Evolutionary conservation across 345 rosid species (phyloP), one percentile per base, ranked within the genome.

Genomic region (Passiflora organensis): DNA sequence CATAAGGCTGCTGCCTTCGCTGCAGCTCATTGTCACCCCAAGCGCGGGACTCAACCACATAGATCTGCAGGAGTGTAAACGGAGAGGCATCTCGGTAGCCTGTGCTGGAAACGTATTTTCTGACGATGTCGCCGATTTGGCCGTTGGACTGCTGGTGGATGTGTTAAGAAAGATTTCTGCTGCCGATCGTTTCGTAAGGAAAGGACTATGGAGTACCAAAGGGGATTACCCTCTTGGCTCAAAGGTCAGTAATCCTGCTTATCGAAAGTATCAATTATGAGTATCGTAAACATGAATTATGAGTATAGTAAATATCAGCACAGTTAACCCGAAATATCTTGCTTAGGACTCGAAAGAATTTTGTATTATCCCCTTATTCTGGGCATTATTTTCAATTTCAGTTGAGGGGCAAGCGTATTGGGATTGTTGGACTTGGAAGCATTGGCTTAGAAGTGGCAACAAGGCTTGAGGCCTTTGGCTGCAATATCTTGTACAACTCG

Each of bases 171-270:
- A 42, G 43, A 56, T 64, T 13, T 56, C 46, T 8, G 62, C 62
- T 24, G 22, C 21, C 1, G 49, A 64, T 56, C 44, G 57, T 13
- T 56, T 32, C 20, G 69, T 56, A 0, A 49, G 45, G 10, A 43
- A 36, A 20, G 53, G 53, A 1, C 11, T 17, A n/a, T 58, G 53
- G 46, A 4, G 50, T 41, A 21, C 46, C 13, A 44, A 14, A 0
- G 84, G 80, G 4, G 77, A 60, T 15, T 81, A 49, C 37, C 71
- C 66, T 5, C 76, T 75, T 6, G 79, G 77, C 0, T 53, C 41
- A 17, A 86, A 83, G 87, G 95, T 83, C 16, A 25, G 19, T 11
- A 18, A 37, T 11, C 17, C 15, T n/a, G n/a, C n/a, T n/a, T n/a
- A n/a, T n/a, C n/a, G n/a, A n/a, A n/a, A n/a, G n/a, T n/a, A n/a